These are phyloP conservation scores for Nakazawaea siamensis DNA, from an alignment of 805 yeast genomes.

Conservation along the genomic window DNA sequence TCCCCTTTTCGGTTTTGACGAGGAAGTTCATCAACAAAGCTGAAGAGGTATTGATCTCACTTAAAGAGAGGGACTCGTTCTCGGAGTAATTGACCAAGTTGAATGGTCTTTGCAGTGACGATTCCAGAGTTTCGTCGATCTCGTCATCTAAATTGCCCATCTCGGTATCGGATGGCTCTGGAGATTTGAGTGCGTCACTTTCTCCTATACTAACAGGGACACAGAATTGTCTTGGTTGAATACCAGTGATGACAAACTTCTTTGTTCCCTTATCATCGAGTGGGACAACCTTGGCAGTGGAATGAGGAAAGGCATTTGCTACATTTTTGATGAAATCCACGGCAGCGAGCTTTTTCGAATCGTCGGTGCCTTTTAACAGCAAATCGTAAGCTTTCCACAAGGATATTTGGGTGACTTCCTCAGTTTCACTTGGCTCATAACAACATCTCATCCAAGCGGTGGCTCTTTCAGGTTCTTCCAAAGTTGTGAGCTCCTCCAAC, in stretches of 20 bases:
- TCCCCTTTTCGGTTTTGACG: constrained; percentile 22
- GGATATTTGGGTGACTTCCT: constrained; percentile 91
- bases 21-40: constrained; percentile 27
- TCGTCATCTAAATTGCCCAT: constrained; percentile 11
- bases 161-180: constrained; percentile 8
- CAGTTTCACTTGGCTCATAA: constrained; percentile 67
- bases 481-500: constrained; percentile 47
- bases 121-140: constrained; percentile 13
- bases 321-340: constrained; percentile 96
- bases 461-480: constrained; percentile 85
- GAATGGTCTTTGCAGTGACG: constrained; percentile 20
- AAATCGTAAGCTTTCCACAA: constrained; percentile 93
- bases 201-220: constrained; percentile 38
- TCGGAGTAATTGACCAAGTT: constrained; percentile 23
- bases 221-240: constrained; percentile 70
- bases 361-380: constrained; percentile 49
- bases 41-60: constrained; percentile 32
- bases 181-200: constrained; percentile 18
- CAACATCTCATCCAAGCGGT: constrained; percentile 92
- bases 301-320: constrained; percentile 76
- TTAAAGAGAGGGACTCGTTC: constrained; percentile 23
- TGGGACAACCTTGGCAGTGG: constrained; percentile 88
- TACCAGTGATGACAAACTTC: constrained; percentile 88
- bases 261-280: constrained; percentile 55
- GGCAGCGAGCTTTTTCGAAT: constrained; percentile 68